phyloP scores from a whole-genome alignment of 2,329 filamentous ascomycete species.

The Penicillium griseofulvum region DNA sequence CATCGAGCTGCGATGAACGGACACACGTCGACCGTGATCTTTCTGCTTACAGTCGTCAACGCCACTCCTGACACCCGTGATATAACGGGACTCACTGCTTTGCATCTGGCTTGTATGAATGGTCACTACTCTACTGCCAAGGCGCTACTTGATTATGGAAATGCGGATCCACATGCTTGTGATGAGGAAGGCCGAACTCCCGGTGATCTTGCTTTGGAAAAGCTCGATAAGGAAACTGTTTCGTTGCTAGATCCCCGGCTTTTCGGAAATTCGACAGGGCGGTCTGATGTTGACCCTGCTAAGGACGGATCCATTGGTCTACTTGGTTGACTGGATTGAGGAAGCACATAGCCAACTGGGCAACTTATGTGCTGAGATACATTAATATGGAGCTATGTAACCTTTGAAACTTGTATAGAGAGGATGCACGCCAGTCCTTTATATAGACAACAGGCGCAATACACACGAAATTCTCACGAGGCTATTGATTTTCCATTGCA shows the following conservation, averaged over 20 bases:
- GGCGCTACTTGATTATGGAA: not conserved
- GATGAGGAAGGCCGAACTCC: not conserved
- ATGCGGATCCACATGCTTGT: not conserved
- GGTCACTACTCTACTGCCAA: not conserved
- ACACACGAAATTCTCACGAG: not conserved
- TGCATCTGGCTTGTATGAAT: not conserved
- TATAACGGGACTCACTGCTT: not conserved
- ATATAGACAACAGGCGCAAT: not conserved
- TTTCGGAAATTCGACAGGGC: not conserved
- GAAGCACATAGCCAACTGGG: not conserved
- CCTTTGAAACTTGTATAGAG: not conserved
- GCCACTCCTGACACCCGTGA: not conserved
- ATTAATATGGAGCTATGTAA: not conserved
- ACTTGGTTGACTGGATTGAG: not conserved
- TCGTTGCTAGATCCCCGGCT: not conserved
- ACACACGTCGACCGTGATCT: not conserved
- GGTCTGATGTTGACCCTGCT: not conserved
- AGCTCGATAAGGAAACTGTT: not conserved
- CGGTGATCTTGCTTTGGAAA: not conserved
- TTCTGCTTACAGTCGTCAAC: not conserved
- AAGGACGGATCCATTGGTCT: not conserved
- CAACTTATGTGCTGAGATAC: not conserved
- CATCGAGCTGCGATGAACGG: not conserved
- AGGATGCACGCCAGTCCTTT: not conserved
- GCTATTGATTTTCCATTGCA: slow-evolving; percentile 16